Evolutionary conservation across 495 filamentous ascomycete species (phyloP).

Genomic region (Amniculicola lignicola): DNA sequence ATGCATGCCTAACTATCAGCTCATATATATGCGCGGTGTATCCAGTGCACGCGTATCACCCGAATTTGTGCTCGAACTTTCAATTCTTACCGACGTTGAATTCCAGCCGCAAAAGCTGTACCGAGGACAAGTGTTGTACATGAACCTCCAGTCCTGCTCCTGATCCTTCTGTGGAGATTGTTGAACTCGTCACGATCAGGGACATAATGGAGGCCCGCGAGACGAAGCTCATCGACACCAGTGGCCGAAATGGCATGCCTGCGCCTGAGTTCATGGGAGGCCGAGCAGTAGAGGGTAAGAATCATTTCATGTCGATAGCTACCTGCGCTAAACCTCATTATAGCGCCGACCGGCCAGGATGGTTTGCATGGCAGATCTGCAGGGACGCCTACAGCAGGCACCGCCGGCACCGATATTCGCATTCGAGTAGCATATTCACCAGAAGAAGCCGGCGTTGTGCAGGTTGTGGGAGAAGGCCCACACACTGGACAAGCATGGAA

Average conservation of each 20-base stretch:
- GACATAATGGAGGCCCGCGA: conserved; percentile 7
- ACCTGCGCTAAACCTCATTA: background rate
- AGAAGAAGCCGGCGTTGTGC: conserved; percentile 15
- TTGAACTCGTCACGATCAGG: no score
- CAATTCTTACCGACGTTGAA: no score
- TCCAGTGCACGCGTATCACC: no score
- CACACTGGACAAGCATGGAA: conserved; percentile 35
- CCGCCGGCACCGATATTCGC: conserved; percentile 11
- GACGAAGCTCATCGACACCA: conserved; percentile 8
- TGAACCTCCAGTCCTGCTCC: no score
- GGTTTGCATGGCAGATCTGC: conserved; percentile 15
- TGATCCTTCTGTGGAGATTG: no score
- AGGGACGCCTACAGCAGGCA: conserved; percentile 3
- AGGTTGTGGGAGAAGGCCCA: conserved; percentile 27
- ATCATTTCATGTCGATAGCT: background rate
- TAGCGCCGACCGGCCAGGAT: conserved; percentile 1
- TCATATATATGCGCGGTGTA: no score
- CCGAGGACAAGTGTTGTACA: no score
- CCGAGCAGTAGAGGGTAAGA: background rate
- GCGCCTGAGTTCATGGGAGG: conserved; percentile 4
- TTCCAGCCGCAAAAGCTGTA: no score
- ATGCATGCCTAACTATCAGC: no score
- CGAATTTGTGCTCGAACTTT: no score
- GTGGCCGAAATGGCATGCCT: conserved; percentile 9
- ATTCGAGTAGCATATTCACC: conserved; percentile 20